phyloP scores from a whole-genome alignment of 2,329 filamentous ascomycete species.

The Paramyrothecium roridum region DNA sequence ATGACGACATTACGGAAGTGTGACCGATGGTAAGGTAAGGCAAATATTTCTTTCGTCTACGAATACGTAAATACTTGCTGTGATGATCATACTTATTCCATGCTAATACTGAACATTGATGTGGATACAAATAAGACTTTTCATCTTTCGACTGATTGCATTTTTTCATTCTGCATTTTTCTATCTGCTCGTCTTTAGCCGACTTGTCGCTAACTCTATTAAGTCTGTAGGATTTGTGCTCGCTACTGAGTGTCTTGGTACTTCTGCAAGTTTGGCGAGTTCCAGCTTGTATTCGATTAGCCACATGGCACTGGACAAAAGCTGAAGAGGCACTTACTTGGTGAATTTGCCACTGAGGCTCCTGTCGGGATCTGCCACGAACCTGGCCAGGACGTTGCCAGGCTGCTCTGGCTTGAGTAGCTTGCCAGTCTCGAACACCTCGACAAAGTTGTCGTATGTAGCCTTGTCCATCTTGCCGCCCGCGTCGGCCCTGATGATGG shows the following conservation, averaged over 20 bases:
- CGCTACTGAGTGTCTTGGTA: slow-evolving; percentile 41
- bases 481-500: slow-evolving; percentile 66
- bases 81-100: slow-evolving; percentile 73
- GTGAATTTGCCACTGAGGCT: slow-evolving; percentile 75
- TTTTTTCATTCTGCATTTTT: slow-evolving; percentile 19
- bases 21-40: slow-evolving; percentile 24
- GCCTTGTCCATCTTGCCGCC: slow-evolving; percentile 45
- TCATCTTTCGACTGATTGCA: slow-evolving; percentile 78
- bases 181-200: slow-evolving; percentile 9
- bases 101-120: slow-evolving; percentile 72
- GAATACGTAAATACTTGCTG: slow-evolving; percentile 23
- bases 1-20: background rate
- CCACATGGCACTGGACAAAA: background rate
- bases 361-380: slow-evolving; percentile 63
- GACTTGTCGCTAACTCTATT: slow-evolving; percentile 14
- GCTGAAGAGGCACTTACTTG: slow-evolving; percentile 44
- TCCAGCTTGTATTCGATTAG: slow-evolving; percentile 29
- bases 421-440: slow-evolving; percentile 66
- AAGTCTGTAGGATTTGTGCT: background rate
- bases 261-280: slow-evolving; percentile 42
- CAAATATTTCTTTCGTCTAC: slow-evolving; percentile 15
- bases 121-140: slow-evolving; percentile 72
- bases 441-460: slow-evolving; percentile 66
- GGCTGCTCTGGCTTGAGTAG: slow-evolving; percentile 81
- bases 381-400: slow-evolving; percentile 78